These are phyloP conservation scores for Crucibulum cyathiforme DNA, from an alignment of 1,284 basidiomycete genomes.

Conservation along the genomic window DNA sequence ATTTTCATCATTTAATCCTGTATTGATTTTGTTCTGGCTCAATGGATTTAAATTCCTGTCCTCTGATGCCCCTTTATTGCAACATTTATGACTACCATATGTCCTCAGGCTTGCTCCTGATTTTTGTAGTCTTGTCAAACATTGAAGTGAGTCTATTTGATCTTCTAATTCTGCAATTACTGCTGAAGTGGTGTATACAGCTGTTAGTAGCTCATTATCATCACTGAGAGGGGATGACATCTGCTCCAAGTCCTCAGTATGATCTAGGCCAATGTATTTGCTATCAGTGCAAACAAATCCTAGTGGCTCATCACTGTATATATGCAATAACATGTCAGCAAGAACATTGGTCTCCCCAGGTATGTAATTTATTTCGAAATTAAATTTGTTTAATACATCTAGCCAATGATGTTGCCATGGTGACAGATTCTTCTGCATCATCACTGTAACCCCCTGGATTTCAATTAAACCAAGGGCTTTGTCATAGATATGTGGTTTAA, in stretches of 20 bases:
- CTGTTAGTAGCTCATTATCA: not conserved
- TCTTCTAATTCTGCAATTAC: not conserved
- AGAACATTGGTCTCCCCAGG: conserved; percentile 20
- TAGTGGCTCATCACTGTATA: conserved; percentile 30
- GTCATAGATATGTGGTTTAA: no score
- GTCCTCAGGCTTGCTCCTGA: not conserved
- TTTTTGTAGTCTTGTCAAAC: not conserved
- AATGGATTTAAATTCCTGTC: no score
- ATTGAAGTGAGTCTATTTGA: not conserved
- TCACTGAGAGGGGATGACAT: not conserved
- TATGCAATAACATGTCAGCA: conserved; percentile 22
- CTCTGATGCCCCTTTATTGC: no score
- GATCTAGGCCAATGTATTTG: conserved; percentile 18
- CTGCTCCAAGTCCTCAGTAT: not conserved
- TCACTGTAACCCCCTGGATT: no score
- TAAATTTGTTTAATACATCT: conserved; percentile 32
- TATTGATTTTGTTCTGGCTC: no score
- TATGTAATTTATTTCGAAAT: conserved; percentile 18
- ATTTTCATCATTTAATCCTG: no score
- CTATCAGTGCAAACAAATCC: conserved; percentile 22
- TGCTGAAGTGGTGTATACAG: not conserved
- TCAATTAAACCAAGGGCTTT: no score
- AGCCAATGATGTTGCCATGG: conserved; percentile 39
- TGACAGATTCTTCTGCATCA: conserved; percentile 39
- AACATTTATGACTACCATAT: no score